Evolutionary conservation across 306 rosid genomes (phyloP).

Genomic region (Cyamopsis tetragonoloba): DNA sequence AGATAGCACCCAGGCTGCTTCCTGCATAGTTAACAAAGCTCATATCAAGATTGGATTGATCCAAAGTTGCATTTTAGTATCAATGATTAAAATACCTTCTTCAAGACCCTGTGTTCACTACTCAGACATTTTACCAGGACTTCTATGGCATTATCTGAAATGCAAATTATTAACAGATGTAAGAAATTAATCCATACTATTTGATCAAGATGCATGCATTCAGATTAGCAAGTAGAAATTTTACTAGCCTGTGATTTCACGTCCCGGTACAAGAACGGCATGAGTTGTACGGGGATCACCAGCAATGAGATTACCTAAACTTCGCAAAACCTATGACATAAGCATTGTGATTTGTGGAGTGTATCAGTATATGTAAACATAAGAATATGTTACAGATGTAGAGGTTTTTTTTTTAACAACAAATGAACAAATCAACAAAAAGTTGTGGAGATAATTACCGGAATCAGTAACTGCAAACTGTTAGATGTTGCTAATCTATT

Average conservation of each 20-base stretch:
- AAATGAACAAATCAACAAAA: neutral
- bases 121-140: slow-evolving; percentile 74
- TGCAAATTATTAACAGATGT: slow-evolving; percentile 6
- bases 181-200: neutral
- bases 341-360: slow-evolving; percentile 3
- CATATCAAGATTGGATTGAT: slow-evolving; percentile 18
- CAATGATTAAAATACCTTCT: slow-evolving; percentile 57
- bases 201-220: slow-evolving; percentile 5
- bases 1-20: slow-evolving; percentile 93
- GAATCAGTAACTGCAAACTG: slow-evolving; percentile 82
- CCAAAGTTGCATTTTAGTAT: slow-evolving; percentile 11
- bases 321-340: slow-evolving; percentile 64
- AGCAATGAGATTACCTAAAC: slow-evolving; percentile 92
- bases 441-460: slow-evolving; percentile 47
- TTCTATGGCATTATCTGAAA: slow-evolving; percentile 64
- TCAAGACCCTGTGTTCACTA: slow-evolving; percentile 83
- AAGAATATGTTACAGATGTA: neutral
- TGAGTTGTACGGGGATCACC: slow-evolving; percentile 62
- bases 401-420: neutral
- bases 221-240: slow-evolving; percentile 17
- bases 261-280: slow-evolving; percentile 64
- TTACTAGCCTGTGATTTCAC: slow-evolving; percentile 71
- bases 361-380: slow-evolving; percentile 1
- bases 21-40: slow-evolving; percentile 44
- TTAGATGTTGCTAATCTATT: slow-evolving; percentile 69